Evolutionary conservation across 306 rosid species (phyloP), one percentile per base, ranked within the genome.

Genomic region (Prunus mira): DNA sequence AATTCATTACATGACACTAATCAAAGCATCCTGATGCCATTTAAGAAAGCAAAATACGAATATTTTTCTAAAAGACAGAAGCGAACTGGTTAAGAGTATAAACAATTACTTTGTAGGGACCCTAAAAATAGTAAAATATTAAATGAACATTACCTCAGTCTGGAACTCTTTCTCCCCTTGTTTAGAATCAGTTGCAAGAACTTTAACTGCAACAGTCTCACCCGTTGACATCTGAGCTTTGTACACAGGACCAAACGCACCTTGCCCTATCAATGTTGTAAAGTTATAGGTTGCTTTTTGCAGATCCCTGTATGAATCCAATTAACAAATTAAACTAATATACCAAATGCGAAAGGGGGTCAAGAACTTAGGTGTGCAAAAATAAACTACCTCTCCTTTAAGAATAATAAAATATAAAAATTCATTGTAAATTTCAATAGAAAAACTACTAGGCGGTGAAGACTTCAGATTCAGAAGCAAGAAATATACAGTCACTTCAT

Each of bases 121-220:
- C 50, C 9, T 45, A 72, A 74, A 67, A 43, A 49, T 32, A 30
- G 6, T 18, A 66, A 54, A 25, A 28, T 15, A 34, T 38, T 20
- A 47, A 19, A 54, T 13, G 60, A 65, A 58, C 55, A 61, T 57
- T 83, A 95, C 99, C 99, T 96, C 99, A 12, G 99, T 88, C 71
- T 92, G 98, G 75, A 92, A 96, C 86, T 96, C 99, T 78, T 85
- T 96, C 80, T 91, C 99, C 75, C 99, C 99, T 84, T 96, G 99
- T 88, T 88, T 96, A 76, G 99, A 96, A 86, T 96, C 87, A 63
- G 90, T 89, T 57, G 97, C 99, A 74, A 96, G 99, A 74, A 96
- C 96, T 86, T 96, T 96, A 58, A 96, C 97, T 22, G 99, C 99
- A 78, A 96, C 91, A 12, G 87, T 89, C 81, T 92, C 99, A 0